phyloP scores from a whole-genome alignment of 2,329 filamentous ascomycete species.

The Aspergillus pseudoterreus region DNA sequence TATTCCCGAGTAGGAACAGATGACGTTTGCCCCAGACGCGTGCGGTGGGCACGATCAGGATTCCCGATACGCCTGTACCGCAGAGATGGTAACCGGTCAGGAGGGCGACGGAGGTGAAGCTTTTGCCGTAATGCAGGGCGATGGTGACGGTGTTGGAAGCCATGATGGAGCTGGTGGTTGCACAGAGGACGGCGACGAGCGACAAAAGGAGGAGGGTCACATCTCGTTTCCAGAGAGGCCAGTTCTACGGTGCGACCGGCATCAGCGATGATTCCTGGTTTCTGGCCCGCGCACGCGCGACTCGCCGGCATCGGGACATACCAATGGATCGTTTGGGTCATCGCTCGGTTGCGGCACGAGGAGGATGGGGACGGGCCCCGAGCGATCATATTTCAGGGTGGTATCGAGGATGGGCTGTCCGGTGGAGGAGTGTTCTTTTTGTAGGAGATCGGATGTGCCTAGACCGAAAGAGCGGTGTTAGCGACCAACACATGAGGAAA shows the following conservation, averaged over 20 bases:
- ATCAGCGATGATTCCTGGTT: neutral
- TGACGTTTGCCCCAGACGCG: constrained; percentile 92
- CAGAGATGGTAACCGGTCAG: constrained; percentile 85
- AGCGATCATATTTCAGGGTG: constrained; percentile 68
- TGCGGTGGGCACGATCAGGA: constrained; percentile 82
- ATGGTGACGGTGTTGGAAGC: constrained; percentile 83
- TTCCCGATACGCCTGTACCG: constrained; percentile 74
- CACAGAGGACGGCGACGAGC: constrained; percentile 75
- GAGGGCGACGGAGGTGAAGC: constrained; percentile 73
- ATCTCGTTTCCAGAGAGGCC: constrained; percentile 84
- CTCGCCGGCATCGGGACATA: constrained; percentile 30
- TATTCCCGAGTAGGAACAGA: constrained; percentile 72
- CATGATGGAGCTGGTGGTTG: constrained; percentile 78
- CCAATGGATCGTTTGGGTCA: constrained; percentile 83
- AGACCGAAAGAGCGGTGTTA: neutral
- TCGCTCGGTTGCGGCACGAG: constrained; percentile 88
- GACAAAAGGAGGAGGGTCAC: constrained; percentile 75
- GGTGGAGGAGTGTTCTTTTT: constrained; percentile 47
- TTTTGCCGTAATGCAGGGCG: constrained; percentile 59
- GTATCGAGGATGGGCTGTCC: constrained; percentile 32
- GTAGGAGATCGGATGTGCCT: constrained; percentile 56
- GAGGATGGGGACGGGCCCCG: constrained; percentile 66
- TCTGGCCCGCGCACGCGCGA: too few species aligned
- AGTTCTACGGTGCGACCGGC: constrained; percentile 54
- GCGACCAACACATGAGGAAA: neutral